Evolutionary conservation across 805 yeast genomes (phyloP).

Genomic region (Spathaspora sp.): DNA sequence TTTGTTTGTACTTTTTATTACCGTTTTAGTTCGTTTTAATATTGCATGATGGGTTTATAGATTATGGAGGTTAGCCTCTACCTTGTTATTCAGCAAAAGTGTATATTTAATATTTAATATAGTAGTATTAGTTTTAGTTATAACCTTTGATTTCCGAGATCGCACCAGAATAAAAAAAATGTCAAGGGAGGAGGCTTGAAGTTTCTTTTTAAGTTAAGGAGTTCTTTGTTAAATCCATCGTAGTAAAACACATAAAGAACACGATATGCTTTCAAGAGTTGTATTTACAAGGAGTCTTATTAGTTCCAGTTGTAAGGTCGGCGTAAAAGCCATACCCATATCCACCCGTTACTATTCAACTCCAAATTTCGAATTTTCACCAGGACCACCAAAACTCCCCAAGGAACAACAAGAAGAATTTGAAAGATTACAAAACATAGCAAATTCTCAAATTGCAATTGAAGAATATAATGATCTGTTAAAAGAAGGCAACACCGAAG

Average conservation of each 20-base stretch:
- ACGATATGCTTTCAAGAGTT: not conserved
- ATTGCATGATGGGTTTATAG: not conserved
- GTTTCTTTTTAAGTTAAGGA: not conserved
- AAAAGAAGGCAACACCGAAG: conserved; percentile 20
- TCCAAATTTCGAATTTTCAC: conserved; percentile 22
- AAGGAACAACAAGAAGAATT: conserved; percentile 87
- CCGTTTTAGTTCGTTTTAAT: not conserved
- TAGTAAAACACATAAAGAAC: too few species aligned
- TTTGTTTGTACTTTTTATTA: not conserved
- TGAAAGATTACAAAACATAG: conserved; percentile 77
- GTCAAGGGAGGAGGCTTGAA: not conserved
- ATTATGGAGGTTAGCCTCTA: not conserved
- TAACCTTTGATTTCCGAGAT: not conserved
- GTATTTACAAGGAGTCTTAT: not conserved
- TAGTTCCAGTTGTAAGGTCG: not conserved
- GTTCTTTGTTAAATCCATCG: too few species aligned
- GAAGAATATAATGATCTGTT: conserved; percentile 63
- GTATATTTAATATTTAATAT: not conserved
- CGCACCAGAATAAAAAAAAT: not conserved
- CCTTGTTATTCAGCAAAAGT: not conserved
- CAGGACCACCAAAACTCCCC: conserved; percentile 69
- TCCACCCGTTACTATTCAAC: conserved; percentile 8
- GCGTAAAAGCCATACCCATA: not conserved
- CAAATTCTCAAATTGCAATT: conserved; percentile 73
- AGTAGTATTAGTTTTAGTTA: too few species aligned